Base-by-base conservation (phyloP, 306 rosid species). In the Ceratonia siliqua region DNA sequence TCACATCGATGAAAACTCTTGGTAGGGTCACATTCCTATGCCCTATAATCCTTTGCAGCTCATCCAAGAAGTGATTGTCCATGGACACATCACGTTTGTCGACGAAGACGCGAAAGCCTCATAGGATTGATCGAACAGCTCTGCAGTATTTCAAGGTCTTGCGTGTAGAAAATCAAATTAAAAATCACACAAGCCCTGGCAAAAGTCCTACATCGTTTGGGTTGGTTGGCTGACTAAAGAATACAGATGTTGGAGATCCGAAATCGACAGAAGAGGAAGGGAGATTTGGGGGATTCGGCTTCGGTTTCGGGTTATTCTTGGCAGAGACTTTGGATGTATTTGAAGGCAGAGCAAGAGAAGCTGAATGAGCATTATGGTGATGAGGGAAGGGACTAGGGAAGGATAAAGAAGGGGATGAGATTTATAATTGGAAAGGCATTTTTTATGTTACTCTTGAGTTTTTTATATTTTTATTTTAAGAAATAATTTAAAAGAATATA, bases 71-170 rank as follows among this genome's bases (percentile, higher is more conserved):
- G 27, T 73, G 66, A 2, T 80, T 74, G 76, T 91, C 97, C 79
- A 93, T 86, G 0, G 98, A 91, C 30, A 93, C 83, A 42, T 93
- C 98, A 30, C 98, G 90, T 72, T 91, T 94, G 88, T 93, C 98
- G 50, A 91, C 73, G 11, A 80, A 68, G 55, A 87, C 94, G 12
- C 69, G 85, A 52, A 87, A 82, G 8, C 83, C 79, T 0, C 79
- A 83, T 71, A 93, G 87, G 65, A 93, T 93, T 2, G 92, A 79
- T 71, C 88, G 73, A 68, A 88, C 96, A 83, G 65, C 27, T 12
- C 86, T 79, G 79, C 96, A 89, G 82, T 91, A 92, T 62, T 91
- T 91, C 84, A 81, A 91, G 25, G 98, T 93, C 28, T 82, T 85
- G 75, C 97, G 89, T n/a, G n/a, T n/a, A n/a, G n/a, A n/a, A n/a